Base-by-base conservation (phyloP, 2,329 filamentous ascomycete species). In the Dothideomycetidae sp. region DNA sequence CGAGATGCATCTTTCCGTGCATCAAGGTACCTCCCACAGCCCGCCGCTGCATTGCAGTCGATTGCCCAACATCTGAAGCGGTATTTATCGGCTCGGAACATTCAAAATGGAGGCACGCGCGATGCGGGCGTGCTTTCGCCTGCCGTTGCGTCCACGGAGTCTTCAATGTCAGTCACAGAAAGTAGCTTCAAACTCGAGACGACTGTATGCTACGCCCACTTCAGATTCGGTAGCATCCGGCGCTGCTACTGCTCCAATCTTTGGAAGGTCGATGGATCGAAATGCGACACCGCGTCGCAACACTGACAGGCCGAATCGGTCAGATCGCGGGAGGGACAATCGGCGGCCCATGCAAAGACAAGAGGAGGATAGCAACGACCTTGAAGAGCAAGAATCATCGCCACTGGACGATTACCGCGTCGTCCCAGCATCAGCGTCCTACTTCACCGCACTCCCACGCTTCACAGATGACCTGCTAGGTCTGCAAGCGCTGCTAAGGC, bases 391-490 rank as follows among this genome's bases (percentile, higher is more conserved):
- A 29, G 42, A 43, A 26, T 23, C 16, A n/a, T 33, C 41, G 15
- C 31, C 54, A 3, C 49, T 64, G 29, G 42, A 47, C 32, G 54
- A 48, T 15, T 49, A 81, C 37, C 82, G 90, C 46, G 66, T 92
- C 14, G 65, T 94, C 23, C 90, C 90, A 13, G 70, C 71, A 16
- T 93, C 86, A 23, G 78, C 83, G 2, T 90, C 88, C n/a, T 98
- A 98, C 63, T 98, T 96, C 65, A 86, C 84, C 36, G 79, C 79
- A 36, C 78, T 78, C 43, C 81, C 86, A 2, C 68, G 71, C 38
- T 94, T 93, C 66, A 90, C 79, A 60, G 90, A 98, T 61, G 73
- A 81, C 51, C 73, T 81, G 49, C 71, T 96, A 47, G 63, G 67
- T 31, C 68, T 98, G 33, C 73, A 83, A 49, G 67, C 71, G 9